Evolutionary conservation across 345 rosid species (phyloP), one percentile per base, ranked within the genome.

Genomic region (Linum lewisii): DNA sequence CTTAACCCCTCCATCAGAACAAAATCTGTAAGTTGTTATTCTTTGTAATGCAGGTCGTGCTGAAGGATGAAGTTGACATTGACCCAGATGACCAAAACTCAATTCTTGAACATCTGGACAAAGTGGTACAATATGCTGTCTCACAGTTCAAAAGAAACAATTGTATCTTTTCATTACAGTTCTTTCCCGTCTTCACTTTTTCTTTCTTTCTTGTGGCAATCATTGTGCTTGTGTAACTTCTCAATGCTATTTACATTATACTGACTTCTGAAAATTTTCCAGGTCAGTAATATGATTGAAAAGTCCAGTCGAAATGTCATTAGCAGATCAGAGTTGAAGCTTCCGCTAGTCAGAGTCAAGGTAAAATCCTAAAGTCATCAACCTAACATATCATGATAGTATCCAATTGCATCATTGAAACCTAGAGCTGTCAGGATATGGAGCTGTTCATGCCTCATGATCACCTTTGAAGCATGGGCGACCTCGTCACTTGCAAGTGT

Each of bases 11-110:
- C 7, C 34, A 29, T 29, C 34, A 29, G 26, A 63, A 34, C 54
- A 58, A 67, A 26, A 37, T 61, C 66, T 61, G 24, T 69, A 59
- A 64, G 59, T 75, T 67, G 67, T 66, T 70, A 52, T 45, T 42
- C 37, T 70, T 74, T 50, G 45, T 62, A 66, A 26, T 83, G 74
- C 77, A 92, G 99, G 72, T 93, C 66, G 81, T 83, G 47, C 66
- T 93, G 57, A 93, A 89, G 83, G 99, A 89, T 69, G 85, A 82
- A 67, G 57, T 76, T 70, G 94, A 81, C 66, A 78, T 93, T 77
- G 95, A 93, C 76, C 85, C 95, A 57, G 77, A 87, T 79, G 99
- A 93, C 77, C 97, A 93, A 66, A 85, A 75, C 69, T 93, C 99
- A 67, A 83, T 89, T 73, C 90, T 86, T 29, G 94, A 81, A 69